These are phyloP conservation scores for Aureoboletus auriporus DNA, from an alignment of 768 basidiomycete genomes.

Conservation along the genomic window DNA sequence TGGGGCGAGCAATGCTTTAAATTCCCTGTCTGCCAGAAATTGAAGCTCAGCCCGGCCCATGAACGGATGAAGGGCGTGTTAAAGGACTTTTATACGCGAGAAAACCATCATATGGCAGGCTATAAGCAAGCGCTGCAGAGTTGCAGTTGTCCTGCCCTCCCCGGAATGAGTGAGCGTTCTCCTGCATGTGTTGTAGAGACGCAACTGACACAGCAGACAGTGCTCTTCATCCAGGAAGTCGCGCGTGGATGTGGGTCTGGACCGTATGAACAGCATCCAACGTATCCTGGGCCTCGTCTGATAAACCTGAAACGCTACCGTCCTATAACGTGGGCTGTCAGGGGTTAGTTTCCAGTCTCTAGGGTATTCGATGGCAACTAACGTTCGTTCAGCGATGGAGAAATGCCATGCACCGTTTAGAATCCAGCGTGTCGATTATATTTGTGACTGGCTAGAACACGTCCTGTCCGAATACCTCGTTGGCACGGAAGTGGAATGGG, in stretches of 20 bases:
- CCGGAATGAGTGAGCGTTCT: conserved; percentile 27
- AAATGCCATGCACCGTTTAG: conserved; percentile 42
- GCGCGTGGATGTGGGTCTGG: conserved; percentile 31
- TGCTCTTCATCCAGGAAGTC: conserved; percentile 31
- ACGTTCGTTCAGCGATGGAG: conserved; percentile 40
- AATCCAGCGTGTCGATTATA: conserved; percentile 30
- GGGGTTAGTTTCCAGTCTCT: conserved; percentile 28
- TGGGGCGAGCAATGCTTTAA: not conserved
- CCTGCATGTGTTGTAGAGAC: not conserved
- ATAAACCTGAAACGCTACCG: conserved; percentile 40
- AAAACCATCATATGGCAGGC: conserved; percentile 23
- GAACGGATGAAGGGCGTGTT: conserved; percentile 16
- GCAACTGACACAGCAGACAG: conserved; percentile 11
- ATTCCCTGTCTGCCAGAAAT: conserved; percentile 12
- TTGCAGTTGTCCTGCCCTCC: conserved; percentile 27
- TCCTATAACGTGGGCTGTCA: conserved; percentile 37
- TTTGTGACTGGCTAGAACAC: conserved; percentile 41
- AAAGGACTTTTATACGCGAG: conserved; percentile 22
- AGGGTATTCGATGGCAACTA: not conserved
- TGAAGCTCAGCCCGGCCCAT: conserved; percentile 24
- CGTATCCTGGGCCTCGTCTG: conserved; percentile 23
- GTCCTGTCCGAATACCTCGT: conserved; percentile 22
- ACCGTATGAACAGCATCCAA: conserved; percentile 24
- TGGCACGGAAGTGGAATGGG: conserved; percentile 28
- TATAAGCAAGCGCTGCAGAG: conserved; percentile 30